Evolutionary conservation across 176 grass and related monocot genomes (phyloP).

Genomic region (Tillandsia leiboldiana): DNA sequence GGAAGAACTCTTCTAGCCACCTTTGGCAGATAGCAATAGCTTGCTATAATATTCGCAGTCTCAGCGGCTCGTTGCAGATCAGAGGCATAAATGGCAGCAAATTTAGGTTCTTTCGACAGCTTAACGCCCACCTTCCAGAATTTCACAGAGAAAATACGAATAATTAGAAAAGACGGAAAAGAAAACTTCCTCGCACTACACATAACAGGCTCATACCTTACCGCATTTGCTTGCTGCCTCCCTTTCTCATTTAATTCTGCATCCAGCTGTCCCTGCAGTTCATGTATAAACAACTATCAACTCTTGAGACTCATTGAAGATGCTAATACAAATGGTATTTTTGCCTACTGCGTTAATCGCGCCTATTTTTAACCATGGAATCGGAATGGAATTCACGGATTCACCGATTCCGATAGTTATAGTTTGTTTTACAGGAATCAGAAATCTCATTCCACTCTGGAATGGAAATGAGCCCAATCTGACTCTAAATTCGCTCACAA

Average conservation of each 20-base stretch:
- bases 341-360: no score
- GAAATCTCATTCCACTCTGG: no score
- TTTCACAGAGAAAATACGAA: conserved; percentile 17
- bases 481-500: no score
- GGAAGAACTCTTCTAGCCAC: conserved; percentile 21
- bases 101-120: conserved; percentile 61
- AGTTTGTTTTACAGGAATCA: no score
- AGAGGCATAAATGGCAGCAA: conserved; percentile 69
- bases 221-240: conserved; percentile 61
- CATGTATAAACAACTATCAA: not conserved
- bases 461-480: no score
- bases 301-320: not conserved
- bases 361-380: no score
- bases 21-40: conserved; percentile 52
- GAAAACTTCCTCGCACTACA: not conserved
- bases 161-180: conserved; percentile 28
- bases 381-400: no score
- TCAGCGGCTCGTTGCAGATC: conserved; percentile 82
- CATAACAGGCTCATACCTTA: conserved; percentile 31
- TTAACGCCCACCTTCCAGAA: conserved; percentile 46
- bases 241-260: conserved; percentile 76
- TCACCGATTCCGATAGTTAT: no score
- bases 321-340: no score
- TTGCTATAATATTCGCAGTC: conserved; percentile 67
- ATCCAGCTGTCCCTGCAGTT: conserved; percentile 57